A percentile compares a stretch with the other conserved stretches of the same genome.
phyloP scores from a whole-genome alignment of 352 stramenopile species.

The Phytophthora syringae region DNA sequence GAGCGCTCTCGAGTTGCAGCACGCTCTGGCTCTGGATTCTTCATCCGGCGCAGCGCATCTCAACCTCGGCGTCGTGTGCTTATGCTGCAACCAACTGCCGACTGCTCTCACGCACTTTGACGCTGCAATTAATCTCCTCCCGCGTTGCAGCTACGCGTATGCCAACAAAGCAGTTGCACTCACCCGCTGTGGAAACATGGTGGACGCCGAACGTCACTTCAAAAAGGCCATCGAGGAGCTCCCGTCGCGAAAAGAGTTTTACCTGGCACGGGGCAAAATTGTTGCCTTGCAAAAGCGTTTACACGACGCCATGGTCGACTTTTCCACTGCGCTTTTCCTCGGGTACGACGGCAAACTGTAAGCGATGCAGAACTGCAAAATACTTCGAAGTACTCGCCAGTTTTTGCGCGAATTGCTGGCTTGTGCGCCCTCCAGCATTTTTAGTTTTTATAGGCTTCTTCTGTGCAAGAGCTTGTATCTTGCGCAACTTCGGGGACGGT shows the following conservation, averaged over 20 bases:
- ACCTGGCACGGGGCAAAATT: constrained; percentile 69
- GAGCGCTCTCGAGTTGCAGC: constrained; percentile 41
- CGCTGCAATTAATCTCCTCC: constrained; percentile 51
- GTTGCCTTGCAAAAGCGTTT: constrained; percentile 75
- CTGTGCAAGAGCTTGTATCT: not conserved
- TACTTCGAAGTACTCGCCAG: too few species aligned
- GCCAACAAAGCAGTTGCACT: constrained; percentile 73
- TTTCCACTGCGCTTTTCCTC: constrained; percentile 73
- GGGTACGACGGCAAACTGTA: constrained; percentile 79
- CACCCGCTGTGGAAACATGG: constrained; percentile 42
- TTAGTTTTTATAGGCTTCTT: not conserved
- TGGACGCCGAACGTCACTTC: constrained; percentile 55
- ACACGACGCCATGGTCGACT: constrained; percentile 84
- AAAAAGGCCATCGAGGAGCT: constrained; percentile 75
- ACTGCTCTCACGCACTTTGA: constrained; percentile 58
- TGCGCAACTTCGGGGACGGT: constrained; percentile 13
- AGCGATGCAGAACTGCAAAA: constrained; percentile 19
- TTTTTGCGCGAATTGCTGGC: too few species aligned
- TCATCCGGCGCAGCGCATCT: constrained; percentile 63
- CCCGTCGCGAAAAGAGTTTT: constrained; percentile 74
- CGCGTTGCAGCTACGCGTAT: constrained; percentile 69
- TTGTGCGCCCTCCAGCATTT: not conserved
- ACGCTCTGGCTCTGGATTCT: constrained; percentile 54
- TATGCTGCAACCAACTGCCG: constrained; percentile 44
- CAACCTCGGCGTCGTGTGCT: constrained; percentile 58